phyloP scores from a whole-genome alignment of 2,329 filamentous ascomycete genomes.

The Microdochium bolleyi region DNA sequence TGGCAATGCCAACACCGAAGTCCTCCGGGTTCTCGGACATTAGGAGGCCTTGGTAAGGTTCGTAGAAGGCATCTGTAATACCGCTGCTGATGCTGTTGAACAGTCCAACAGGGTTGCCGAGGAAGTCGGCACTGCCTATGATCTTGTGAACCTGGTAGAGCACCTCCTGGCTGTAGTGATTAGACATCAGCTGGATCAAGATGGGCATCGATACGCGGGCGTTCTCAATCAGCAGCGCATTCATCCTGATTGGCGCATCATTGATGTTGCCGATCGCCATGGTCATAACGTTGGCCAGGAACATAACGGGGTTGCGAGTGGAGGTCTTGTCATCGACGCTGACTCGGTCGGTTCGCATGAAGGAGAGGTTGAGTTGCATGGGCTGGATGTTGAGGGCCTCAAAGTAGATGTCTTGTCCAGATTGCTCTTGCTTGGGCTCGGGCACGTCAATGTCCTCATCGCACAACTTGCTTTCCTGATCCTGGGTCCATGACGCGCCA shows the following conservation, averaged over 20 bases:
- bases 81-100: conserved; percentile 99
- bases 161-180: conserved; percentile 94
- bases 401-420: conserved; percentile 94
- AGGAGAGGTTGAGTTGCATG: conserved; percentile 95
- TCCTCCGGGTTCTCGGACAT: conserved; percentile 95
- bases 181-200: conserved; percentile 77
- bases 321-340: conserved; percentile 94
- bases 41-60: conserved; percentile 95
- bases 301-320: conserved; percentile 91
- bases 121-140: conserved; percentile 91
- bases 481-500: conserved; percentile 77
- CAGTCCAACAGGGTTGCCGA: conserved; percentile 92
- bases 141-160: conserved; percentile 96
- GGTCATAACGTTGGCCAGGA: conserved; percentile 95
- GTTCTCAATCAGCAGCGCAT: conserved; percentile 90
- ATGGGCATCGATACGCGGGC: conserved; percentile 82
- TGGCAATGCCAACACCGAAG: conserved; percentile 88
- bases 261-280: conserved; percentile 99
- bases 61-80: conserved; percentile 97
- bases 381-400: conserved; percentile 95
- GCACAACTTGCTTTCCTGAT: conserved; percentile 73
- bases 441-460: conserved; percentile 88
- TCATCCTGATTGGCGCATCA: conserved; percentile 88
- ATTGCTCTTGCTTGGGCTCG: conserved; percentile 76
- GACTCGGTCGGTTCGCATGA: conserved; percentile 92